phyloP scores from a whole-genome alignment of 805 yeast genomes.

The Naumovozyma dairenensis region DNA sequence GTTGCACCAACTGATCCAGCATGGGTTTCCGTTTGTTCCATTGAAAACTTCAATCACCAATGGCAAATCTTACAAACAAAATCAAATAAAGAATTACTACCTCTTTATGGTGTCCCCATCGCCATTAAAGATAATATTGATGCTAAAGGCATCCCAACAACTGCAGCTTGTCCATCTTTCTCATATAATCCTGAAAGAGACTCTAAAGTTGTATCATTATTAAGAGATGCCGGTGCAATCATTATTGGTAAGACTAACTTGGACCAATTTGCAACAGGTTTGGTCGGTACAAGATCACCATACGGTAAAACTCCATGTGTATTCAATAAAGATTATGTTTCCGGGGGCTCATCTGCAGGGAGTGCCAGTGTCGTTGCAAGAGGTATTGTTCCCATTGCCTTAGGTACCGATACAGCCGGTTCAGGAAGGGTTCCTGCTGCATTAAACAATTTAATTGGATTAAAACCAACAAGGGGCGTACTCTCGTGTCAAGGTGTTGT shows the following conservation, averaged over 20 bases:
- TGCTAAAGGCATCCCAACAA: conserved; percentile 69
- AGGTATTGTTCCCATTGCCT: conserved; percentile 78
- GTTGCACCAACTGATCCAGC: conserved; percentile 60
- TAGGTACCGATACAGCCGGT: conserved; percentile 98
- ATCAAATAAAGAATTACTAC: conserved; percentile 42
- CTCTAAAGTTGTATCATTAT: conserved; percentile 61
- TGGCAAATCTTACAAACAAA: conserved; percentile 66
- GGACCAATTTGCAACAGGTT: conserved; percentile 96
- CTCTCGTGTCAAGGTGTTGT: conserved; percentile 88
- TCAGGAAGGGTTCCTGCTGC: conserved; percentile 97
- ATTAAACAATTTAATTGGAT: conserved; percentile 80
- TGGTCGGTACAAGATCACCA: conserved; percentile 92
- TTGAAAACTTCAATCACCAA: conserved; percentile 58
- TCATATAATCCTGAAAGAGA: conserved; percentile 60
- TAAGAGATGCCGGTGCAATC: conserved; percentile 86
- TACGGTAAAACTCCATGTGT: conserved; percentile 83
- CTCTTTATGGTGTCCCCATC: conserved; percentile 87
- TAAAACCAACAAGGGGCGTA: conserved; percentile 86
- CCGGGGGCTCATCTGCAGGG: conserved; percentile 95
- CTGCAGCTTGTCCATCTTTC: conserved; percentile 92
- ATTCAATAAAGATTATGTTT: conserved; percentile 65
- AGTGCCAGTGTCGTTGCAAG: conserved; percentile 87
- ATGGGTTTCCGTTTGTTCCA: conserved; percentile 75
- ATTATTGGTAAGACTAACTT: conserved; percentile 88
- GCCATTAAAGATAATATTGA: conserved; percentile 95